These are phyloP conservation scores for Fomes fomentarius DNA, from an alignment of 1,284 basidiomycete species.

Conservation along the genomic window DNA sequence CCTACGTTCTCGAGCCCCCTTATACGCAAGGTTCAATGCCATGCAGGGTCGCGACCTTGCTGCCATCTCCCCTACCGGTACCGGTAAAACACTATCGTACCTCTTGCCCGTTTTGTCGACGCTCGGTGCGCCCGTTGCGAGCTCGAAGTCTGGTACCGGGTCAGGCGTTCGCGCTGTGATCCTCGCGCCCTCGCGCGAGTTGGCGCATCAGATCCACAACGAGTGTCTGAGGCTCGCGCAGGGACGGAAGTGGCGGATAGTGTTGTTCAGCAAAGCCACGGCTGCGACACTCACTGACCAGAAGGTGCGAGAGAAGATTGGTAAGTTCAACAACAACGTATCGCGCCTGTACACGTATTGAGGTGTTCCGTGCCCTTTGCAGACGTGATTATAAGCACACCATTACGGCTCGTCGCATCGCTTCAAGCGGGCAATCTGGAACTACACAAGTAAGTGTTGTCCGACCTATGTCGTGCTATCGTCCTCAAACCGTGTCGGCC, in stretches of 20 bases:
- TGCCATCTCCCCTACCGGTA: constrained; percentile 93
- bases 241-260: constrained; percentile 83
- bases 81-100: constrained; percentile 93
- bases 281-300: constrained; percentile 74
- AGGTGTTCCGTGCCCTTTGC: not conserved
- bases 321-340: constrained; percentile 46
- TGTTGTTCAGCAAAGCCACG: constrained; percentile 87
- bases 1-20: constrained; percentile 33
- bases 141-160: constrained; percentile 47
- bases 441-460: constrained; percentile 65
- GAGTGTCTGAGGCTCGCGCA: constrained; percentile 86
- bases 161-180: constrained; percentile 80
- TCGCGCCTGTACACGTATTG: not conserved
- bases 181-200: constrained; percentile 91
- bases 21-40: no score
- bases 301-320: constrained; percentile 70
- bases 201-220: constrained; percentile 96
- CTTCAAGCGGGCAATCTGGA: constrained; percentile 70
- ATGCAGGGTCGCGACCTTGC: constrained; percentile 73
- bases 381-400: constrained; percentile 87
- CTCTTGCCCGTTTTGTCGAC: constrained; percentile 79
- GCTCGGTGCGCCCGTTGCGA: constrained; percentile 63
- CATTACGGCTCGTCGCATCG: constrained; percentile 75
- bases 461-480: not conserved
- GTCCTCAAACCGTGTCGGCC: constrained; percentile 21